These are phyloP conservation scores for Aquanectria penicillioides DNA, from an alignment of 2,329 filamentous ascomycete species.

Conservation along the genomic window DNA sequence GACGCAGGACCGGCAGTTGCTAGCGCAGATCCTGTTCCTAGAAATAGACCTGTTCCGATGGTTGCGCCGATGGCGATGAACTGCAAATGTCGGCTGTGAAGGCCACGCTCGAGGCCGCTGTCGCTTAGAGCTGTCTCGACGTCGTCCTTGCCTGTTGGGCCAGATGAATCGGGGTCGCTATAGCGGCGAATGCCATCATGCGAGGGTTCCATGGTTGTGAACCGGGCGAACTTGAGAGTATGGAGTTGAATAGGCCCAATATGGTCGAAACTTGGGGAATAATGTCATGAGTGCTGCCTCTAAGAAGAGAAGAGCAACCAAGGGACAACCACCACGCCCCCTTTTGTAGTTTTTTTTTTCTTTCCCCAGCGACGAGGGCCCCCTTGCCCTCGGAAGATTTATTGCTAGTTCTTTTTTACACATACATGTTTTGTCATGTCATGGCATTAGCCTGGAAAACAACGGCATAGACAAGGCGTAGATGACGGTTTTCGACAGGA, in stretches of 20 bases:
- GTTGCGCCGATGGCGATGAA: slow-evolving; percentile 68
- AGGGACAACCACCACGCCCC: no score
- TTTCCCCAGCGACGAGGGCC: no score
- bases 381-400: no score
- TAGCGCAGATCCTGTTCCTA: slow-evolving; percentile 72
- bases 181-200: neutral
- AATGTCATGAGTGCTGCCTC: no score
- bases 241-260: neutral
- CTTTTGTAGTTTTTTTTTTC: no score
- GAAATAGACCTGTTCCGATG: slow-evolving; percentile 78
- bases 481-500: neutral
- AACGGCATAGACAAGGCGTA: slow-evolving; percentile 5
- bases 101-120: slow-evolving; percentile 49
- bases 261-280: no score
- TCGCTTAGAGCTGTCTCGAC: slow-evolving; percentile 46
- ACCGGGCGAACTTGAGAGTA: neutral
- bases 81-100: slow-evolving; percentile 55
- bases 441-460: no score
- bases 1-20: slow-evolving; percentile 72
- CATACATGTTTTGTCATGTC: no score
- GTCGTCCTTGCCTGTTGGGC: slow-evolving; percentile 38
- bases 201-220: neutral
- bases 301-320: no score
- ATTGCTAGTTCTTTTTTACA: no score
- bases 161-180: neutral